Evolutionary conservation across 2,329 filamentous ascomycete genomes (phyloP).

Genomic region (Diaporthe caulivora): DNA sequence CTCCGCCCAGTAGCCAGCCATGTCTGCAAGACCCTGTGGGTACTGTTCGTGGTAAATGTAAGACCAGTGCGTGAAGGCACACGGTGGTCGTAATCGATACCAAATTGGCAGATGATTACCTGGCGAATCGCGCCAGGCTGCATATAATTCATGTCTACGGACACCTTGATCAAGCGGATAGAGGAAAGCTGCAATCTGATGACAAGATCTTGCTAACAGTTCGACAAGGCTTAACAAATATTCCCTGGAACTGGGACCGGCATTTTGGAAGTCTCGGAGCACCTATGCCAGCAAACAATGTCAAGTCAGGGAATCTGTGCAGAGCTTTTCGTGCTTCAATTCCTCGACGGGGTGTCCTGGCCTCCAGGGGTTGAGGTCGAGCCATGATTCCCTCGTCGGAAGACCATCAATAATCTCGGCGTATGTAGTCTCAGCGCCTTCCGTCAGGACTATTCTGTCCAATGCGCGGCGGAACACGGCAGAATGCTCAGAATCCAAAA

Average conservation of each 20-base stretch:
- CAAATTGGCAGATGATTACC: background rate
- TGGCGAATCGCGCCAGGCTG: background rate
- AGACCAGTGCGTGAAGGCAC: background rate
- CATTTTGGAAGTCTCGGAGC: background rate
- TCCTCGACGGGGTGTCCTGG: background rate
- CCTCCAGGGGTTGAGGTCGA: background rate
- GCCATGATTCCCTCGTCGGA: background rate
- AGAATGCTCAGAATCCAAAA: background rate
- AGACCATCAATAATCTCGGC: background rate
- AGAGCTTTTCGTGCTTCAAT: background rate
- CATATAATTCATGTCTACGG: background rate
- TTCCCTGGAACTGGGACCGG: background rate
- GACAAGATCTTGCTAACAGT: background rate
- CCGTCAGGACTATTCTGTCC: background rate
- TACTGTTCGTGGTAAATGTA: background rate
- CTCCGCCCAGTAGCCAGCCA: conserved; percentile 3
- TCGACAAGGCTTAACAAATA: background rate
- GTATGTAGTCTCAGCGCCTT: background rate
- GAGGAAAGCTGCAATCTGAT: background rate
- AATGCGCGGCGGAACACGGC: background rate
- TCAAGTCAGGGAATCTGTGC: background rate
- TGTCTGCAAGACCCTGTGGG: conserved; percentile 5
- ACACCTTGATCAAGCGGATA: background rate
- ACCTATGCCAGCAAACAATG: background rate
- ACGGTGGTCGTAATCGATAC: background rate